Evolutionary conservation across 306 rosid species (phyloP), one percentile per base, ranked within the genome.

Genomic region (Quercus robur): DNA sequence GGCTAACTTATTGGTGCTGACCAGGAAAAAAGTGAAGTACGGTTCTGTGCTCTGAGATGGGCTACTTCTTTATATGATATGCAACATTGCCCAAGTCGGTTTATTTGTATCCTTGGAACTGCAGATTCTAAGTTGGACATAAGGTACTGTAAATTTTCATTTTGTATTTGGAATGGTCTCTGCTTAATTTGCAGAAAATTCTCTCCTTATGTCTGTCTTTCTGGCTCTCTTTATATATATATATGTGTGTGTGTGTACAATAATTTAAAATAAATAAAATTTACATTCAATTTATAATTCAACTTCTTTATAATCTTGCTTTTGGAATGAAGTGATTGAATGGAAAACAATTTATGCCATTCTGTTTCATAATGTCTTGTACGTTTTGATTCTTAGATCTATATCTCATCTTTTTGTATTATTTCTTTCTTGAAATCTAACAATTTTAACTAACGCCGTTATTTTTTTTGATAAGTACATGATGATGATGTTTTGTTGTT

Each of bases 11-110:
- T 74, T 78, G 82, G 74, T 85, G 63, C 54, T 87, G 81, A 56
- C 88, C 75, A 94, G 99, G 97, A 90, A 79, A 93, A 93, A 93
- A 86, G 92, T 84, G 99, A 94, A 90, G 94, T 91, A 64, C 84
- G 99, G 67, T 93, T 87, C 75, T 94, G 97, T 77, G 91, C 94
- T 75, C 81, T 93, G 49, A 91, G 99, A 87, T 94, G 99, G 99
- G 95, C 96, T 18, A 94, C 94, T 68, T 85, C 86, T 49, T 84
- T 94, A 89, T 94, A 88, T 89, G 93, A 87, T 79, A 82, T 87
- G 80, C 94, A 90, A 71, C 94, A 94, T 75, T 94, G 97, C 82
- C 95, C 99, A 23, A 94, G 97, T 83, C 95, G 97, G 71, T 94
- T 78, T 86, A 85, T 93, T 71, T 94, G 97, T 83, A 90, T 94